These are phyloP conservation scores for Dryas octopetala DNA, from an alignment of 306 rosid genomes.

Conservation along the genomic window DNA sequence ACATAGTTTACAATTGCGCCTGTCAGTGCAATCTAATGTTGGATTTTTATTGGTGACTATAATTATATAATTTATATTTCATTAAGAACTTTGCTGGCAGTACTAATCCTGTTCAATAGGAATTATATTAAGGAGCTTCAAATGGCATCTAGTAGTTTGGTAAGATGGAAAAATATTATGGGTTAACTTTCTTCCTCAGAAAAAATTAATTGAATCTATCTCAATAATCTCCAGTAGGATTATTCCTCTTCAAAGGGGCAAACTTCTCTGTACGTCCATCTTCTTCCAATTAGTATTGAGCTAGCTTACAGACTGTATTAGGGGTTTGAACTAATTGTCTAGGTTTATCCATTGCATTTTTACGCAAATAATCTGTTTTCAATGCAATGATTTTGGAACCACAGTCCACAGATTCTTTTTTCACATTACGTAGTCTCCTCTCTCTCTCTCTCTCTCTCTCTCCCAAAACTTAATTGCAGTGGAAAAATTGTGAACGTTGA, in stretches of 20 bases:
- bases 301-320: too few relatives aligned
- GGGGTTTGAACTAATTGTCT: not conserved
- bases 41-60: not conserved
- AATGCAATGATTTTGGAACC: constrained; percentile 5
- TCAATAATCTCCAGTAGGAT: not conserved
- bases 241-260: not conserved
- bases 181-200: not conserved
- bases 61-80: not conserved
- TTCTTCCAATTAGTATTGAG: not conserved
- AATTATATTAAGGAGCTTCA: not conserved
- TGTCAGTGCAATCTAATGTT: not conserved
- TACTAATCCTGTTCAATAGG: not conserved
- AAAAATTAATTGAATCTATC: not conserved
- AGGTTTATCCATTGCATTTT: not conserved
- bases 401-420: not conserved
- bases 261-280: not conserved
- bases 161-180: not conserved
- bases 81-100: not conserved
- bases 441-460: not conserved
- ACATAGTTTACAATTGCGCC: not conserved
- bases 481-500: constrained; percentile 80
- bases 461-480: constrained; percentile 43
- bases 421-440: not conserved
- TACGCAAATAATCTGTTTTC: constrained; percentile 8
- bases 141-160: not conserved